Conservation (phyloP, 208 protist genomes). For the Trypanosoma melophagium region DNA sequence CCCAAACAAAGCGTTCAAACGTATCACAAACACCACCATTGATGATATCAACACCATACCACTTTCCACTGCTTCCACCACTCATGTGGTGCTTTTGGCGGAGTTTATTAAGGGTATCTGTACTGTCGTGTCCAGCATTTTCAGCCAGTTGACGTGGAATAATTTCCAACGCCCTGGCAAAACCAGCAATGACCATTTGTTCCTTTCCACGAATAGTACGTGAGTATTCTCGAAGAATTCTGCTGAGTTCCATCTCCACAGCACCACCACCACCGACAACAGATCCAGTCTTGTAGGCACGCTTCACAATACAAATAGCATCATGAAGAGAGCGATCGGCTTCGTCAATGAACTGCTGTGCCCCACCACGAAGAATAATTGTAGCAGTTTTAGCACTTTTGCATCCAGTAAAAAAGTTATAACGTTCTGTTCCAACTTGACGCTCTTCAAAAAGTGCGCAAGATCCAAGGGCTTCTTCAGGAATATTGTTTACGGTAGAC, state of each 20-base stretch:
- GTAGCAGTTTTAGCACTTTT: slow-evolving; percentile 88
- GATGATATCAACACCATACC: slow-evolving; percentile 98
- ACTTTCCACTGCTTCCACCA: slow-evolving; percentile 54
- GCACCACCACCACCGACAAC: slow-evolving; percentile 99
- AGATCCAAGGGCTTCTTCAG: slow-evolving; percentile 90
- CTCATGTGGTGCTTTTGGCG: slow-evolving; percentile 95
- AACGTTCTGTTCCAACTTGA: slow-evolving; percentile 98
- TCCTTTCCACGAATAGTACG: slow-evolving; percentile 98
- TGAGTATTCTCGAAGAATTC: slow-evolving; percentile 95
- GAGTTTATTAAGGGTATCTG: slow-evolving; percentile 99
- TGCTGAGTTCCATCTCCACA: slow-evolving; percentile 99
- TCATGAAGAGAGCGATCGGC: slow-evolving; percentile 99
- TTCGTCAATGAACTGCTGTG: slow-evolving; percentile 99
- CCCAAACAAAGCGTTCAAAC: slow-evolving; percentile 98
- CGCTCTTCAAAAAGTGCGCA: slow-evolving; percentile 98
- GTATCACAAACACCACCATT: slow-evolving; percentile 98
- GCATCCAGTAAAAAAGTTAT: slow-evolving; percentile 99
- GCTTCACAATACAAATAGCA: slow-evolving; percentile 99
- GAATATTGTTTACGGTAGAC: slow-evolving; percentile 97
- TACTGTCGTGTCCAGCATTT: slow-evolving; percentile 99
- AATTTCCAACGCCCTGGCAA: slow-evolving; percentile 99
- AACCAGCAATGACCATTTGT: slow-evolving; percentile 99
- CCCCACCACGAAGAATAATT: slow-evolving; percentile 96
- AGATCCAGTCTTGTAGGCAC: slow-evolving; percentile 95
- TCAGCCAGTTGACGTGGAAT: slow-evolving; percentile 99